A percentile compares a stretch with the other conserved stretches of the same genome.
Evolutionary conservation across 2,329 filamentous ascomycete species (phyloP).

Genomic region (Fusarium lateritium): DNA sequence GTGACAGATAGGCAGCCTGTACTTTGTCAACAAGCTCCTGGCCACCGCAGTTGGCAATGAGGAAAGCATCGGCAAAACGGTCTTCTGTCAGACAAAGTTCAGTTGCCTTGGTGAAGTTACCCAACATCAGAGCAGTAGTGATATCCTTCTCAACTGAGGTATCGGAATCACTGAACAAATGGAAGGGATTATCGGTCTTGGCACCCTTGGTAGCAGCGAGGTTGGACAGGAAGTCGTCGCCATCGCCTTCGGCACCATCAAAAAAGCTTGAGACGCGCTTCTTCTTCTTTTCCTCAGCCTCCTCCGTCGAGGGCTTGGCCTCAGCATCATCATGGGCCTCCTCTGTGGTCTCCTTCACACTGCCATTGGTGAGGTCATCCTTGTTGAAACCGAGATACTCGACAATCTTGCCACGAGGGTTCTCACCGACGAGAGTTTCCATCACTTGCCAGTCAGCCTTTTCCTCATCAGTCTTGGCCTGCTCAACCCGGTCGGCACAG

Average conservation of each 20-base stretch:
- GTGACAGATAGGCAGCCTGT: constrained; percentile 89
- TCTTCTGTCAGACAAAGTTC: constrained; percentile 91
- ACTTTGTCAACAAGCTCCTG: constrained; percentile 95
- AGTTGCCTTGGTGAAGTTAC: constrained; percentile 90
- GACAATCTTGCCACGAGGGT: constrained; percentile 87
- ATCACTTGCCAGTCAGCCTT: constrained; percentile 97
- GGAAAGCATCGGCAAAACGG: constrained; percentile 94
- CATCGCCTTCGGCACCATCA: constrained; percentile 74
- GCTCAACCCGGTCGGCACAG: constrained; percentile 82
- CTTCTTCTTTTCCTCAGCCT: constrained; percentile 61
- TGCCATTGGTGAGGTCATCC: constrained; percentile 67
- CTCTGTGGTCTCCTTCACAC: constrained; percentile 51
- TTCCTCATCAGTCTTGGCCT: constrained; percentile 87
- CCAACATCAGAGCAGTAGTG: constrained; percentile 89
- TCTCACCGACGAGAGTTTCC: constrained; percentile 86
- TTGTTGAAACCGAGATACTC: constrained; percentile 91
- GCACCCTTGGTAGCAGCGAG: constrained; percentile 90
- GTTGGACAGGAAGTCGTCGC: constrained; percentile 88
- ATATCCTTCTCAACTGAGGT: constrained; percentile 87
- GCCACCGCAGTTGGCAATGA: constrained; percentile 97
- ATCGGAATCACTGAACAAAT: constrained; percentile 88
- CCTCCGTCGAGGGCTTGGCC: constrained; percentile 50
- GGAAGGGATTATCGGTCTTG: constrained; percentile 95
- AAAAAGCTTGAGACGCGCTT: constrained; percentile 85
- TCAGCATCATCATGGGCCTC: constrained; percentile 44